Evolutionary conservation across 441 rosid species (phyloP).

Genomic region (Erodium trifolium): DNA sequence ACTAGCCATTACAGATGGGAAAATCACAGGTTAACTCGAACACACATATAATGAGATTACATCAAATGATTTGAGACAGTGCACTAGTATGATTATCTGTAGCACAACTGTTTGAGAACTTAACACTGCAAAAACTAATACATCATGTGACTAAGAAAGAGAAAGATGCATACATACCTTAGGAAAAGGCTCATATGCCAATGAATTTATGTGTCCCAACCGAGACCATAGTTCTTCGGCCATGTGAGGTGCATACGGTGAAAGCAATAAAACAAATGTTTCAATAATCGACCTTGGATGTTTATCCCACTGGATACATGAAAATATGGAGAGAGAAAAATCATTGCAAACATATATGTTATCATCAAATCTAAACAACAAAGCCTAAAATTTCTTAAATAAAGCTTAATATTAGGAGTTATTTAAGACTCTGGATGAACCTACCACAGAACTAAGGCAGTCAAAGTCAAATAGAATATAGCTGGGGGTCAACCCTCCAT

Average conservation of each 20-base stretch:
- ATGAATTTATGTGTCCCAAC: conserved; percentile 52
- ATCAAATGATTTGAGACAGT: background rate
- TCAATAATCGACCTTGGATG: conserved; percentile 60
- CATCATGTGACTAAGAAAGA: conserved; percentile 2
- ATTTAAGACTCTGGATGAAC: background rate
- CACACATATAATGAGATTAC: too few relatives aligned
- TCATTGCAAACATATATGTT: background rate
- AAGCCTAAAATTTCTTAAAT: background rate
- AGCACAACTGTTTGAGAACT: too few relatives aligned
- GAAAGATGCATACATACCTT: conserved; percentile 32
- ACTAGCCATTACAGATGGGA: too few relatives aligned
- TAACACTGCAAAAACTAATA: background rate
- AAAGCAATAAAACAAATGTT: conserved; percentile 64
- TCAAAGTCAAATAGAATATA: background rate
- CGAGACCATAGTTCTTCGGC: conserved; percentile 95
- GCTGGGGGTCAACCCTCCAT: background rate
- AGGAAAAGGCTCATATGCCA: conserved; percentile 68
- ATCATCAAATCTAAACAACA: background rate
- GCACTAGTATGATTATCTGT: background rate
- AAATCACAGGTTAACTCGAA: too few relatives aligned
- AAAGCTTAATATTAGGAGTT: background rate
- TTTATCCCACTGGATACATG: conserved; percentile 56
- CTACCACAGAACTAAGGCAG: background rate
- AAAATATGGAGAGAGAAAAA: background rate
- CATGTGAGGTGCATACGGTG: conserved; percentile 95